Evolutionary conservation across 345 rosid species (phyloP).

Genomic region (Nasturtium officinale): DNA sequence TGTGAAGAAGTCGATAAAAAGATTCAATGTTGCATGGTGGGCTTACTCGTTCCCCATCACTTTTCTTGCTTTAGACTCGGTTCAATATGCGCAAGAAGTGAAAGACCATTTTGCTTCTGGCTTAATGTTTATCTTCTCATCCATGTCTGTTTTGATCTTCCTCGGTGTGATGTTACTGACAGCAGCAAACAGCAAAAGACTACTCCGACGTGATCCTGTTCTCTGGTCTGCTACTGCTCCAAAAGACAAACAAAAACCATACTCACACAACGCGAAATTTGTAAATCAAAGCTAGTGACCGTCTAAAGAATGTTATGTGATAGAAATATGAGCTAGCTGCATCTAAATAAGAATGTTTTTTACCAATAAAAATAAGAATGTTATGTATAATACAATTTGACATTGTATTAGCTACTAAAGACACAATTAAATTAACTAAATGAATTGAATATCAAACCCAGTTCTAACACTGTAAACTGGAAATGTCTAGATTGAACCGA

Average conservation of each 20-base stretch:
- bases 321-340: background rate
- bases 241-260: constrained; percentile 22
- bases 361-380: too few relatives aligned
- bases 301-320: background rate
- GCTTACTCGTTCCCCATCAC: constrained; percentile 62
- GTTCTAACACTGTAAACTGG: background rate
- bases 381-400: too few relatives aligned
- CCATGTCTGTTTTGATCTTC: constrained; percentile 54
- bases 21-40: constrained; percentile 75
- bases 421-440: too few relatives aligned
- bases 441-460: background rate
- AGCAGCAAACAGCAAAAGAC: constrained; percentile 41
- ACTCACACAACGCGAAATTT: background rate
- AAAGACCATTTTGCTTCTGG: constrained; percentile 41
- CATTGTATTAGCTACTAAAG: too few relatives aligned
- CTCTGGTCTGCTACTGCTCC: constrained; percentile 37
- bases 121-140: constrained; percentile 51
- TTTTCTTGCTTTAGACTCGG: constrained; percentile 63
- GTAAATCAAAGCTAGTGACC: background rate
- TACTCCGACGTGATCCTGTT: constrained; percentile 48
- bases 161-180: constrained; percentile 55
- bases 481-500: background rate
- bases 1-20: constrained; percentile 65
- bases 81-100: constrained; percentile 56
- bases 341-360: too few relatives aligned